These are phyloP conservation scores for Diaporthe helianthi DNA, from an alignment of 2,329 filamentous ascomycete genomes.

Conservation along the genomic window DNA sequence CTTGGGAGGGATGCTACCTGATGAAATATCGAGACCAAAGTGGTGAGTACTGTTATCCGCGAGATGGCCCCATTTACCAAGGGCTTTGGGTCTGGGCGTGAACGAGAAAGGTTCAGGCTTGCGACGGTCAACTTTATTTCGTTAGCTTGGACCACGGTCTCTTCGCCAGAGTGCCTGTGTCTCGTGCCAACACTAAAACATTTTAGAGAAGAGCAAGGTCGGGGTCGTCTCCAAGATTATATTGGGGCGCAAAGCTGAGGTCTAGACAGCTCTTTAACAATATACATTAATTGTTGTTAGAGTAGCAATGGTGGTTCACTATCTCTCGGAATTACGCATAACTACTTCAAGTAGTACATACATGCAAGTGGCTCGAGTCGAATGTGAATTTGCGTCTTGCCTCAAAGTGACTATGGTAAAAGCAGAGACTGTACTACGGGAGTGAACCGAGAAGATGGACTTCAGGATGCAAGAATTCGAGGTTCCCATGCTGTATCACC, in stretches of 20 bases:
- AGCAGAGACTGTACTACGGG: background rate
- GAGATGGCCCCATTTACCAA: background rate
- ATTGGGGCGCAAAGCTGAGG: background rate
- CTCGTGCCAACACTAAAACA: background rate
- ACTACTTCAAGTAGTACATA: no score
- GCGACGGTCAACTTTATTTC: constrained; percentile 9
- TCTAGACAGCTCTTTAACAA: background rate
- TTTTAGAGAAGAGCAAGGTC: background rate
- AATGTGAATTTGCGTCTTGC: accelerated
- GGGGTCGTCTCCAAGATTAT: background rate
- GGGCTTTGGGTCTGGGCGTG: constrained; percentile 5
- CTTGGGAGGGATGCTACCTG: background rate
- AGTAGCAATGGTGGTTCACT: background rate
- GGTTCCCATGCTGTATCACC: no score
- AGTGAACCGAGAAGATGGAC: background rate
- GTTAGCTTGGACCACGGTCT: constrained; percentile 8
- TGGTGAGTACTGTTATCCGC: background rate
- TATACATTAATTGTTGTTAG: no score
- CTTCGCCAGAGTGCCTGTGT: background rate
- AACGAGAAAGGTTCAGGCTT: background rate
- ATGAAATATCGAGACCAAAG: background rate
- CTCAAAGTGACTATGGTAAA: background rate
- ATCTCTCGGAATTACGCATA: background rate
- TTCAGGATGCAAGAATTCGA: background rate
- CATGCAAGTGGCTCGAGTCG: no score